phyloP scores from a whole-genome alignment of 2,329 filamentous ascomycete genomes.

The Apiospora sp. region DNA sequence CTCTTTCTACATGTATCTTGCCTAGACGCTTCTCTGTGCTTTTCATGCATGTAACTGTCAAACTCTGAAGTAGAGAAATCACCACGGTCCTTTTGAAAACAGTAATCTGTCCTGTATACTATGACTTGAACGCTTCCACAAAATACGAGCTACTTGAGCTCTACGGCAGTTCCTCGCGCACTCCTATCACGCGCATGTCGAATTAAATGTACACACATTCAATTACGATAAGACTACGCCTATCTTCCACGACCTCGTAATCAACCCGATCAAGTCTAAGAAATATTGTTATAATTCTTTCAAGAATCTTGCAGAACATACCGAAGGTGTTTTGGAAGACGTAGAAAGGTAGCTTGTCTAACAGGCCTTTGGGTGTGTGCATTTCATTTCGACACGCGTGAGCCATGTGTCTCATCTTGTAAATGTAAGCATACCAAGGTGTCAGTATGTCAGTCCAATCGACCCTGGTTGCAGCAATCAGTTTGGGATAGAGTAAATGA shows the following conservation, averaged over 20 bases:
- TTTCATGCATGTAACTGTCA: not conserved
- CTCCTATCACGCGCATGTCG: no score
- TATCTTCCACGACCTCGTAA: no score
- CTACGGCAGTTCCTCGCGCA: not conserved
- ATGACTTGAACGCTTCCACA: not conserved
- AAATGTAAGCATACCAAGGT: not conserved
- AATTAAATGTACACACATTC: no score
- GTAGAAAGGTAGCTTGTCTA: no score
- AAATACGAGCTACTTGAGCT: not conserved
- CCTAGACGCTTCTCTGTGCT: not conserved
- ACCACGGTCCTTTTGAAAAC: not conserved
- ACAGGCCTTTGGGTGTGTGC: no score
- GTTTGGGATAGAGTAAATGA: not conserved
- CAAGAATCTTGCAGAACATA: no score
- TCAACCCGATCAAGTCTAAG: no score
- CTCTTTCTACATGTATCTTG: not conserved
- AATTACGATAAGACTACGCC: no score
- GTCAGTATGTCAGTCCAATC: not conserved
- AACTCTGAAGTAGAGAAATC: not conserved
- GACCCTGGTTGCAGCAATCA: not conserved
- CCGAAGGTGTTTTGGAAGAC: no score
- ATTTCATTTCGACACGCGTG: no score
- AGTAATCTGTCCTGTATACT: not conserved
- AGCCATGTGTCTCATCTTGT: not conserved
- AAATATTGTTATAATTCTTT: no score